Base-by-base conservation (phyloP, 768 basidiomycete genomes). In the Chalciporus chontae region DNA sequence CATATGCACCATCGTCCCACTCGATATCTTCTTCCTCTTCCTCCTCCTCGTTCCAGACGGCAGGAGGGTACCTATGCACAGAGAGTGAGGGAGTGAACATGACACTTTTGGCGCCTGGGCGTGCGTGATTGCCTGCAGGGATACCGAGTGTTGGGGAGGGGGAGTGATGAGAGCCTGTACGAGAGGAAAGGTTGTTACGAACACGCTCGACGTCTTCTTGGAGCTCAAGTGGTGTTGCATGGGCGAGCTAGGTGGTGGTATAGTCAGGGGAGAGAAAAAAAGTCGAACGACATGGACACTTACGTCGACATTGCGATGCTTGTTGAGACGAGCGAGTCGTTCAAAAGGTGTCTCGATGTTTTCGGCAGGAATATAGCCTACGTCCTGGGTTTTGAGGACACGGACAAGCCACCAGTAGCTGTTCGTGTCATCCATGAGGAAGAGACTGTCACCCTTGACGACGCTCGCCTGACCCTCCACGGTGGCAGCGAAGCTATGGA, bases 351-450 rank as follows among this genome's bases (percentile, higher is more conserved):
- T 99, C 68, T 99, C 96, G 57, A 99, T 97, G 67, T 97, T 98
- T 72, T 99, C 96, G 0, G 96, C 96, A 15, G 96, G 96, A 43
- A 99, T 98, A 68, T 99, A 99, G 0, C 96, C 96, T 14, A 99
- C 92, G 62, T 96, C 94, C 69, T 97, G 94, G 8, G 95, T 97
- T 73, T 97, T 98, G 55, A 99, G 84, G 8, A 99, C 96, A 41
- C 94, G 83, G 8, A 99, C 95, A 43, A 98, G 88, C 96, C 96
- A 98, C 96, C 96, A 98, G 72, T 99, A 99, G 70, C 90, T 92
- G 69, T 99, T 98, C 50, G 87, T 92, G 68, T 99, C 96, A 72
- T 99, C 96, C 81, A 98, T 92, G 39, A 99, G 76, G 65, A 93
- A 86, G 40, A 99, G 78, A 54, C 90, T 90, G 76, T 99, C 95